A percentile compares a stretch with the other conserved stretches of the same genome.
These are phyloP conservation scores for Aspergillus sparsus DNA, from an alignment of 495 filamentous ascomycete species.

Conservation along the genomic window DNA sequence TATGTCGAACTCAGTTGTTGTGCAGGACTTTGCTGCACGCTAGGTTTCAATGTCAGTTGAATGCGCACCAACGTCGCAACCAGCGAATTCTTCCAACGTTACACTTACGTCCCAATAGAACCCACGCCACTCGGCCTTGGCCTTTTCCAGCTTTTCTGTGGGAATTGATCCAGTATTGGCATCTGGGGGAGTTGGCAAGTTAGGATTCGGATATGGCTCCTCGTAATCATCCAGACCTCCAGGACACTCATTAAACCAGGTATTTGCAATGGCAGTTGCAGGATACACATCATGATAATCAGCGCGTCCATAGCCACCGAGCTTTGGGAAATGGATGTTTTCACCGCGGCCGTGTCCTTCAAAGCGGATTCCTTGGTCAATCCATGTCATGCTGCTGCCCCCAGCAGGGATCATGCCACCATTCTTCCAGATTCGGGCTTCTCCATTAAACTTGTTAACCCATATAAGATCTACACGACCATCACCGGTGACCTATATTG, in stretches of 20 bases:
- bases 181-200: too few relatives aligned
- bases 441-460: background rate
- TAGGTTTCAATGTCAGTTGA: too few relatives aligned
- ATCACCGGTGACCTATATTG: background rate
- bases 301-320: constrained; percentile 13
- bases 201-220: too few relatives aligned
- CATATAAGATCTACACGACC: background rate
- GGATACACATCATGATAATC: constrained; percentile 16
- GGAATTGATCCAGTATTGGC: too few relatives aligned
- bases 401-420: background rate
- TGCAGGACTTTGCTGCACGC: too few relatives aligned
- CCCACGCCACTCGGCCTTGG: too few relatives aligned
- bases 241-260: background rate
- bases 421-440: background rate
- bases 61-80: too few relatives aligned
- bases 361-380: background rate
- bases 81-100: too few relatives aligned
- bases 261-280: background rate
- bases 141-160: too few relatives aligned
- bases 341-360: constrained; percentile 7
- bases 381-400: background rate
- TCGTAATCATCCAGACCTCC: too few relatives aligned
- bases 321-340: constrained; percentile 18
- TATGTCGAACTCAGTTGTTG: too few relatives aligned
- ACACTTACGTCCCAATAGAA: too few relatives aligned